phyloP scores from a whole-genome alignment of 805 yeast species.

The Brettanomyces custersianus region DNA sequence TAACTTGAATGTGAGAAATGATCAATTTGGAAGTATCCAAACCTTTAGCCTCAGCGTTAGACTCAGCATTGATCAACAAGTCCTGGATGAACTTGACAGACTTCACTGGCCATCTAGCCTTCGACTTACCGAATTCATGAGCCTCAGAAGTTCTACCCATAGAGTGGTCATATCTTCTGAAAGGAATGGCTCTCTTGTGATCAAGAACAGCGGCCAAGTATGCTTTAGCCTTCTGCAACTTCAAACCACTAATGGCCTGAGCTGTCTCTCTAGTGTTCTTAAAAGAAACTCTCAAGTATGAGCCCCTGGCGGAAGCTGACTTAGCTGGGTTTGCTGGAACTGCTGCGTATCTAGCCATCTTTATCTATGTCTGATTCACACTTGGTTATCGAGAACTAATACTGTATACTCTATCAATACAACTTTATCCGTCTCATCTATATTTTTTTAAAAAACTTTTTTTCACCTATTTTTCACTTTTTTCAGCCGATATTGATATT shows the following conservation, averaged over 20 bases:
- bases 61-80: slow-evolving; percentile 93
- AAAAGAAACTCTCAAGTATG: slow-evolving; percentile 98
- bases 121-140: slow-evolving; percentile 99
- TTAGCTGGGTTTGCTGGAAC: slow-evolving; percentile 98
- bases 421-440: no score
- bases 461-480: no score
- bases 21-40: slow-evolving; percentile 90
- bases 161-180: slow-evolving; percentile 95
- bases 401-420: no score
- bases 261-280: slow-evolving; percentile 99
- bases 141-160: slow-evolving; percentile 99
- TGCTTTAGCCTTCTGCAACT: slow-evolving; percentile 87
- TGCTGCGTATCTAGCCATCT: slow-evolving; percentile 99
- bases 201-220: slow-evolving; percentile 94
- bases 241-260: slow-evolving; percentile 98
- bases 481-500: no score
- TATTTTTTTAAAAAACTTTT: no score
- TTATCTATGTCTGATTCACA: no score
- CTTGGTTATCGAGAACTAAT: no score
- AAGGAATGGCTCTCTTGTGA: slow-evolving; percentile 99
- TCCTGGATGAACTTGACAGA: slow-evolving; percentile 93
- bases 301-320: slow-evolving; percentile 99
- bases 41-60: slow-evolving; percentile 98
- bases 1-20: slow-evolving; percentile 98
- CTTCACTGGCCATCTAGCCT: slow-evolving; percentile 99